A percentile compares a stretch with the other conserved stretches of the same genome.
Evolutionary conservation across 1,284 basidiomycete genomes (phyloP).

Genomic region (Kwoniella shivajii): DNA sequence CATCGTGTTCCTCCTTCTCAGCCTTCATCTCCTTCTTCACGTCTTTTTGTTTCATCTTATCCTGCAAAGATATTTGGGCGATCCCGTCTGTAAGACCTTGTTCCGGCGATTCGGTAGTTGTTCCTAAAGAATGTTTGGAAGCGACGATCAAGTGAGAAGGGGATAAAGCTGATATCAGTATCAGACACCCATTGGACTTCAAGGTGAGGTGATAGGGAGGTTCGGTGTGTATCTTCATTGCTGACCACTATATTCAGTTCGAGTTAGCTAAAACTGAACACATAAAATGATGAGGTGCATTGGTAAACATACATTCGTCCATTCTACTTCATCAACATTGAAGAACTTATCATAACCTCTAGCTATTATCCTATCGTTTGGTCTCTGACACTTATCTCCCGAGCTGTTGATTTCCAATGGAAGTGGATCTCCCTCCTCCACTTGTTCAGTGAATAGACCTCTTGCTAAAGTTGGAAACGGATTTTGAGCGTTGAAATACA

Average conservation of each 20-base stretch:
- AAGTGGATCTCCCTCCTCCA: slow-evolving; percentile 39
- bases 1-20: slow-evolving; percentile 25
- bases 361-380: slow-evolving; percentile 72
- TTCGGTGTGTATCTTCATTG: slow-evolving; percentile 70
- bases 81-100: slow-evolving; percentile 32
- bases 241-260: slow-evolving; percentile 66
- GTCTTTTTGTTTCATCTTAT: slow-evolving; percentile 14
- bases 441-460: slow-evolving; percentile 73
- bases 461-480: slow-evolving; percentile 89
- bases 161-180: slow-evolving; percentile 88
- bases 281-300: too few species aligned
- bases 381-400: slow-evolving; percentile 28
- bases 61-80: slow-evolving; percentile 12
- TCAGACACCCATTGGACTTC: slow-evolving; percentile 98
- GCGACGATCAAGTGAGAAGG: slow-evolving; percentile 77
- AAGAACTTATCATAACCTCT: slow-evolving; percentile 99
- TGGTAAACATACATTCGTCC: slow-evolving; percentile 73
- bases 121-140: slow-evolving; percentile 87
- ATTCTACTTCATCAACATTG: slow-evolving; percentile 93
- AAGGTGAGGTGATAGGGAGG: slow-evolving; percentile 86
- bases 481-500: slow-evolving; percentile 82
- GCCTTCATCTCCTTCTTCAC: slow-evolving; percentile 16
- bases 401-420: slow-evolving; percentile 29
- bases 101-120: slow-evolving; percentile 38
- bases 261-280: too few species aligned